These are phyloP conservation scores for Mychonastes homosphaera DNA, from an alignment of 139 green algal genomes.

Conservation along the genomic window DNA sequence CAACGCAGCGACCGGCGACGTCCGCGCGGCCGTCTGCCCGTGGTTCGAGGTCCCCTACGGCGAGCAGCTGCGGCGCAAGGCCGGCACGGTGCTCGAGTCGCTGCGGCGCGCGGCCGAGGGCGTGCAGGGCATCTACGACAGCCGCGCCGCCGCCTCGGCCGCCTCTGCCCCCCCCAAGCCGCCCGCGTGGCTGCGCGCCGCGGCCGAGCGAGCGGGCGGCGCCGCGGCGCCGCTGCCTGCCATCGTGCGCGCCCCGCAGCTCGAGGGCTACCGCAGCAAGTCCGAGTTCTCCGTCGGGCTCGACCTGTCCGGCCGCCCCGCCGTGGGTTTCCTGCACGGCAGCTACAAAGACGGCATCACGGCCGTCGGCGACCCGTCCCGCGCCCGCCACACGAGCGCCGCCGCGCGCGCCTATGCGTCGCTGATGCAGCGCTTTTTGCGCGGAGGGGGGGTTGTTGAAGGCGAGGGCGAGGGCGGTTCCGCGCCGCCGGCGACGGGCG, in stretches of 20 bases:
- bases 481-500: no score
- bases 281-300: conserved; percentile 31
- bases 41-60: conserved; percentile 28
- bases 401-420: conserved; percentile 17
- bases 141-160: not conserved
- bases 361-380: conserved; percentile 8
- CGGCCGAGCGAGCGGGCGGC: not conserved
- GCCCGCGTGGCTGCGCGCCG: conserved; percentile 4
- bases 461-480: no score
- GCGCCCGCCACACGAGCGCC: conserved; percentile 25
- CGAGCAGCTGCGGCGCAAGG: conserved; percentile 34
- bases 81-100: conserved; percentile 7
- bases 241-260: conserved; percentile 26
- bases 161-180: not conserved
- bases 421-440: conserved; percentile 17
- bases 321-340: conserved; percentile 31
- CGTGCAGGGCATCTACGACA: conserved; percentile 4
- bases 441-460: no score
- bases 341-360: conserved; percentile 25
- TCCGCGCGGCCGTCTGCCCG: conserved; percentile 29
- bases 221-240: conserved; percentile 19
- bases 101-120: conserved; percentile 17
- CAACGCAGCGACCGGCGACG: conserved; percentile 5
- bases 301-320: conserved; percentile 14
- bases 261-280: conserved; percentile 38